Base-by-base conservation (phyloP, 345 rosid species). In the Arabidopsis suecica region DNA sequence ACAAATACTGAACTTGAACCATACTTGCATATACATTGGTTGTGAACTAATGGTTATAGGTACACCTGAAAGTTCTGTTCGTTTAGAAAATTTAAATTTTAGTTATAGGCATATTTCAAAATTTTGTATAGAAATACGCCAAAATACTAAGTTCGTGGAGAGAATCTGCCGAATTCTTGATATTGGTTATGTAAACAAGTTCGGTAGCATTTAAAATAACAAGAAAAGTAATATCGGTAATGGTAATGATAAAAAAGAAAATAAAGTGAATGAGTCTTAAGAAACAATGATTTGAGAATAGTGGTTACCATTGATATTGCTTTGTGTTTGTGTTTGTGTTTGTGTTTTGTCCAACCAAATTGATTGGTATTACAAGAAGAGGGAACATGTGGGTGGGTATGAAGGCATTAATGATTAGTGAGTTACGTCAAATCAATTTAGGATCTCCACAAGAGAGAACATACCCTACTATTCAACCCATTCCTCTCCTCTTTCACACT, bases 351-450 rank as follows among this genome's bases (percentile, higher is more conserved):
- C 69, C 58, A 69, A 76, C 75, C 56, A 69, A 44, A 61, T 61
- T 76, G 57, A 76, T 61, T 60, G 63, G 73, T 41, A 60, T 40
- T 50, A 60, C 64, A 76, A 8, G 63, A 59, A 51, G 74, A 61
- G 79, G 74, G 41, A 61, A 76, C 79, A 76, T 76, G 70, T 61
- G 74, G 74, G 70, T 69, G 49, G 45, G 64, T 76, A 53, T 42
- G 70, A 61, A 44, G 79, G 64, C 79, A 69, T 61, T 61, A 76
- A 76, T 61, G 69, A 51, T 76, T 68, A 76, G 69, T 30, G 32
- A 57, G 65, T 23, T 49, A 28, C 70, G 44, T 61, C 64, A 14
- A 75, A 41, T 30, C 23, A 34, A 54, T 53, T 65, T 53, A 42
- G 68, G 63, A 76, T 53, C 56, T 61, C 49, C 49, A 18, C 69